phyloP scores from a whole-genome alignment of 768 basidiomycete species.

The Coprinopsis strossmayeri region DNA sequence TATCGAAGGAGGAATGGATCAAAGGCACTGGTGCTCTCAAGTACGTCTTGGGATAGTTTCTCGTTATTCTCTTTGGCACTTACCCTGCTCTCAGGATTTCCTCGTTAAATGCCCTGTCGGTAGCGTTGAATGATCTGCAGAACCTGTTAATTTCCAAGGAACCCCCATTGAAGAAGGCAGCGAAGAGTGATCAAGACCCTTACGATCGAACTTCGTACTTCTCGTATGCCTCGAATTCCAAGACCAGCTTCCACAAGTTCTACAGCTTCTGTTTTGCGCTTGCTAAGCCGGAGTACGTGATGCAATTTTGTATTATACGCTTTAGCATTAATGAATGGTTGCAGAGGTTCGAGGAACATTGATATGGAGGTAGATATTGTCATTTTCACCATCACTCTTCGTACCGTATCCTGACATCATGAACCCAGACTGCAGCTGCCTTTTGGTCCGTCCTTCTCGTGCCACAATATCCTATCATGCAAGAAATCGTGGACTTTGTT shows the following conservation, averaged over 20 bases:
- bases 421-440: slow-evolving; percentile 69
- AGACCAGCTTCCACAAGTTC: slow-evolving; percentile 52
- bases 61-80: neutral
- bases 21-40: slow-evolving; percentile 38
- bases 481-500: slow-evolving; percentile 63
- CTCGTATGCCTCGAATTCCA: slow-evolving; percentile 40
- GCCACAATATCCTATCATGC: slow-evolving; percentile 60
- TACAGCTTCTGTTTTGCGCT: slow-evolving; percentile 69
- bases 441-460: slow-evolving; percentile 71
- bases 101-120: slow-evolving; percentile 40
- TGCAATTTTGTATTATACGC: neutral
- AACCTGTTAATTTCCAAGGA: slow-evolving; percentile 50
- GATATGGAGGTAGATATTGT: slow-evolving; percentile 65
- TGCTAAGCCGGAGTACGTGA: slow-evolving; percentile 64
- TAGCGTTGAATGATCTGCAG: slow-evolving; percentile 55
- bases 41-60: slow-evolving; percentile 20
- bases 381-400: neutral
- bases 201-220: slow-evolving; percentile 53
- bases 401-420: neutral
- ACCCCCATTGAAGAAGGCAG: slow-evolving; percentile 30
- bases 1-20: slow-evolving; percentile 67
- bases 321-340: neutral
- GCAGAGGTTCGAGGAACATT: slow-evolving; percentile 65
- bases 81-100: slow-evolving; percentile 27
- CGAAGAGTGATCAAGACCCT: slow-evolving; percentile 35